Conservation (phyloP, 805 yeast species). For the Wickerhamomyces hampshirensis region DNA sequence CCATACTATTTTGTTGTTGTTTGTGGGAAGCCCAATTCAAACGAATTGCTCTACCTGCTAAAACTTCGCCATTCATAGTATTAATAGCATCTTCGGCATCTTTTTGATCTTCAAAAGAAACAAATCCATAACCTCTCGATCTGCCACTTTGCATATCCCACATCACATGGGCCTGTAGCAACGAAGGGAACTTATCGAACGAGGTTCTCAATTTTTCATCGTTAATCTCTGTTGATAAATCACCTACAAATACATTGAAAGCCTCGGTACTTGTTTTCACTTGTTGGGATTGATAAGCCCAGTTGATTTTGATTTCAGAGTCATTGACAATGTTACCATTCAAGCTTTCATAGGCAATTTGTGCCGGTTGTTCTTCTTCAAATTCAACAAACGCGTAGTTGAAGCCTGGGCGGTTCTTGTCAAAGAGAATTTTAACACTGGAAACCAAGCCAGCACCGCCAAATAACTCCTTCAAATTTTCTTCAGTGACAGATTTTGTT, state of each 20-base stretch:
- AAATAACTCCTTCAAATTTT: conserved; percentile 55
- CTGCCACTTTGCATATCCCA: conserved; percentile 96
- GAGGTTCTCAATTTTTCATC: conserved; percentile 63
- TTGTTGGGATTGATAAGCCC: conserved; percentile 83
- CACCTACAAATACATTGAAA: conserved; percentile 81
- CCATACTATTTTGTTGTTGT: conserved; percentile 32
- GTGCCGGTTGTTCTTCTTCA: conserved; percentile 52
- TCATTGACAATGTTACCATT: conserved; percentile 55
- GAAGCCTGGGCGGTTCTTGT: conserved; percentile 67
- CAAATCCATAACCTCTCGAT: conserved; percentile 90
- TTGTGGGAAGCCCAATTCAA: conserved; percentile 87
- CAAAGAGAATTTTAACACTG: conserved; percentile 66
- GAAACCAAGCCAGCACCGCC: conserved; percentile 56
- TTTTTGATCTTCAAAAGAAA: conserved; percentile 57
- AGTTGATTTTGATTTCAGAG: conserved; percentile 59
- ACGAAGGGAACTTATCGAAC: conserved; percentile 52
- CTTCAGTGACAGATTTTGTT: conserved; percentile 61
- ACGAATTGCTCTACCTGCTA: conserved; percentile 74
- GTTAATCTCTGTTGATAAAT: conserved; percentile 73
- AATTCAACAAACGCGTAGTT: conserved; percentile 85
- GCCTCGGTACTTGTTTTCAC: conserved; percentile 46
- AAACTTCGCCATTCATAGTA: conserved; percentile 66
- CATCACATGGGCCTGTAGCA: conserved; percentile 87
- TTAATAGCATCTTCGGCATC: conserved; percentile 75
- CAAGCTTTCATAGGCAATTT: conserved; percentile 53